A percentile compares a stretch with the other conserved stretches of the same genome.
Evolutionary conservation across 768 basidiomycete genomes (phyloP).

Genomic region (Agrocybe chaxingu): DNA sequence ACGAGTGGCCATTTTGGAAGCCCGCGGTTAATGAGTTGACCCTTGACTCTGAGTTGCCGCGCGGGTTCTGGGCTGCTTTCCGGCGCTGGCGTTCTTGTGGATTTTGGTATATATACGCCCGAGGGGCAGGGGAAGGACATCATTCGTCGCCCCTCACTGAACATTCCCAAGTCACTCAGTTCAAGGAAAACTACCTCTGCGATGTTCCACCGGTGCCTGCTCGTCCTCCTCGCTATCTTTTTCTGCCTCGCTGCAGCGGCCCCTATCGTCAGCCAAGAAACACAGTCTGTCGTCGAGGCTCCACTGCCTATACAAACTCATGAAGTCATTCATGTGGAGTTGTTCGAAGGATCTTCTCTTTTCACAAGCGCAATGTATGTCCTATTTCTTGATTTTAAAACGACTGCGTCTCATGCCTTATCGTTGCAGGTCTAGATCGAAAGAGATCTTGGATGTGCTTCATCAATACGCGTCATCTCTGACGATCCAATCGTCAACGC

Average conservation of each 20-base stretch:
- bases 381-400: not conserved
- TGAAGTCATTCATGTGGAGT: not conserved
- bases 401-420: not conserved
- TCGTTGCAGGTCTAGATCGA: constrained; percentile 2
- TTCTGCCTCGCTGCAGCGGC: constrained; percentile 11
- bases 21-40: constrained; percentile 10
- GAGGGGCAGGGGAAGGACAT: not conserved
- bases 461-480: constrained; percentile 1
- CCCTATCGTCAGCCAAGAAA: constrained; percentile 3
- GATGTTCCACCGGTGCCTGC: constrained; percentile 11
- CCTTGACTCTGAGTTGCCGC: constrained; percentile 8
- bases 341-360: no score
- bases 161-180: not conserved
- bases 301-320: no score
- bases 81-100: no score
- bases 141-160: not conserved
- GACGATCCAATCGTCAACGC: constrained; percentile 3
- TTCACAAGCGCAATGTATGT: not conserved
- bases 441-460: constrained; percentile 3
- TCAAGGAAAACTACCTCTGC: not conserved
- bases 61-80: no score
- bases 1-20: constrained; percentile 1
- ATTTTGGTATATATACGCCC: no score
- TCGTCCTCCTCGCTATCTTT: constrained; percentile 10
- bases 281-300: not conserved